Conservation (phyloP, 345 rosid genomes). For the Populus ilicifolia region DNA sequence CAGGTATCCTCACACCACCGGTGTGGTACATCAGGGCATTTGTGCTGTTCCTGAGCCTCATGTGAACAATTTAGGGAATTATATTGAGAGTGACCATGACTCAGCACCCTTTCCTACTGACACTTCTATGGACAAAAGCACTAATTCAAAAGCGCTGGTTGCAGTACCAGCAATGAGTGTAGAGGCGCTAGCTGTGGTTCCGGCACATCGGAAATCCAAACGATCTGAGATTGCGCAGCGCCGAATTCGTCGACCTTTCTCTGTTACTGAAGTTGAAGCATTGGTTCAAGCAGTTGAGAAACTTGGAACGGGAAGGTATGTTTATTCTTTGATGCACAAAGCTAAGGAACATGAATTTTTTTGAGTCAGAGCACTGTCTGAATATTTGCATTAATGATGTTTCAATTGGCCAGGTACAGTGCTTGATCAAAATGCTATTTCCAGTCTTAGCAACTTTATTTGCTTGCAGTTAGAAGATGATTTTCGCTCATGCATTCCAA, state of each 20-base stretch:
- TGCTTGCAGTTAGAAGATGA: not conserved
- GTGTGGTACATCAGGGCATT: slow-evolving; percentile 24
- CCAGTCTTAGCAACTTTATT: not conserved
- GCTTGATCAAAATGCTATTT: not conserved
- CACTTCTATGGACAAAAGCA: slow-evolving; percentile 40
- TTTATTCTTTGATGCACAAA: not conserved
- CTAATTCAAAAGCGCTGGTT: slow-evolving; percentile 64
- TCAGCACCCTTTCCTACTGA: slow-evolving; percentile 64
- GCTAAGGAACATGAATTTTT: not conserved
- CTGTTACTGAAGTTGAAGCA: slow-evolving; percentile 94
- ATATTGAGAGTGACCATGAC: slow-evolving; percentile 76
- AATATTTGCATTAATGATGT: not conserved
- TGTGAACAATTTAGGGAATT: slow-evolving; percentile 39
- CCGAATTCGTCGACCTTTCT: slow-evolving; percentile 97
- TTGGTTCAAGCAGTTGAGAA: slow-evolving; percentile 97
- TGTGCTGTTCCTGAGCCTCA: slow-evolving; percentile 37
- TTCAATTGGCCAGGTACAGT: not conserved
- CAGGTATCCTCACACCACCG: slow-evolving; percentile 45
- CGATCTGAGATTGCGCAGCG: slow-evolving; percentile 78
- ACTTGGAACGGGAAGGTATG: slow-evolving; percentile 97
- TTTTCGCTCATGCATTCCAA: not conserved
- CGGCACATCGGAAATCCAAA: slow-evolving; percentile 66
- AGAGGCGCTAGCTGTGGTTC: slow-evolving; percentile 56
- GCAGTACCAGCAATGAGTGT: slow-evolving; percentile 55
- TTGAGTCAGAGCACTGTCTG: not conserved